Evolutionary conservation across 2,329 filamentous ascomycete species (phyloP).

Genomic region (Chaetomium sp.): DNA sequence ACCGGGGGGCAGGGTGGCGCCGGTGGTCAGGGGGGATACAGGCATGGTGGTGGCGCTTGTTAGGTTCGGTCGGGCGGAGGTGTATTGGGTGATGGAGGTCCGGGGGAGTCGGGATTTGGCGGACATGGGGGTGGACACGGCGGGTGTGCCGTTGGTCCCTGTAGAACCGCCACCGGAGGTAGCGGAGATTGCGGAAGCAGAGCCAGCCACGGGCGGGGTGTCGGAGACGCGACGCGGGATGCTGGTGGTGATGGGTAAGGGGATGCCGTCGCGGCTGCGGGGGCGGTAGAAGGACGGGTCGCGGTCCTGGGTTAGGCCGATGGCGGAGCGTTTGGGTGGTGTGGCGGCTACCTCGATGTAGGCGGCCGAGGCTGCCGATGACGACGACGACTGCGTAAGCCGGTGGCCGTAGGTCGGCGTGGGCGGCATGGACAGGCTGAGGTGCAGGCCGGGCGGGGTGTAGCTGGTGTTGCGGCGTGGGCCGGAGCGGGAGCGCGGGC

Average conservation of each 20-base stretch:
- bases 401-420: constrained; percentile 44
- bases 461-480: constrained; percentile 46
- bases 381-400: constrained; percentile 24
- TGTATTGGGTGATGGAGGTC: constrained; percentile 19
- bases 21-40: neutral
- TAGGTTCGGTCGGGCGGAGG: constrained; percentile 25
- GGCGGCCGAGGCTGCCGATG: constrained; percentile 29
- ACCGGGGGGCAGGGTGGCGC: constrained; percentile 6
- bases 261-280: constrained; percentile 27
- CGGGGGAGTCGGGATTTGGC: constrained; percentile 27
- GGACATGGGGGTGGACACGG: constrained; percentile 1
- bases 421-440: constrained; percentile 42
- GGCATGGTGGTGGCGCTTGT: constrained; percentile 4
- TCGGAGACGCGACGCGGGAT: constrained; percentile 31
- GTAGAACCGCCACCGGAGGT: neutral
- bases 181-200: neutral
- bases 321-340: constrained; percentile 27
- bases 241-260: constrained; percentile 13
- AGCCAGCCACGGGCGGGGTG: constrained; percentile 9
- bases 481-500: constrained; percentile 35
- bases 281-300: constrained; percentile 29
- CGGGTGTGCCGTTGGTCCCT: no score
- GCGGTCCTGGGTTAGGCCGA: constrained; percentile 35
- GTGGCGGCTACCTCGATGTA: constrained; percentile 48
- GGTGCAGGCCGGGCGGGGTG: constrained; percentile 47